Evolutionary conservation across 305 asterid genomes (phyloP), one percentile per base, ranked within the genome.

Genomic region (Andrographis paniculata): DNA sequence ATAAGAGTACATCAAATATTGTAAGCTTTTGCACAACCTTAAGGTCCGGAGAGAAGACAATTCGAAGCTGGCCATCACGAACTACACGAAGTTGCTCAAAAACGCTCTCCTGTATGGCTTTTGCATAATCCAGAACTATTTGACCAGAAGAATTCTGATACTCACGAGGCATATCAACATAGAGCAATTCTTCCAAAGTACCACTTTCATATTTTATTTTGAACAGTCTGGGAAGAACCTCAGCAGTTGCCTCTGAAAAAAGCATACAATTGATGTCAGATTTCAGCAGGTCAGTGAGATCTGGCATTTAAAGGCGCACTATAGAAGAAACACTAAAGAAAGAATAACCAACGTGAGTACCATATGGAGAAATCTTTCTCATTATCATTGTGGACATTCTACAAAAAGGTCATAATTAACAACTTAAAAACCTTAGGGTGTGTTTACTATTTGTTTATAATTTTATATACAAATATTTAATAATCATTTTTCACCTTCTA

Each of bases 31-130:
- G 44, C 15, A 42, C 59, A 51, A 84, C 94, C 94, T 84, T 84
- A 54, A 84, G 78, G 58, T 81, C 93, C 41, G 93, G 80, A 42
- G 95, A 73, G 65, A 84, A 84, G 44, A 80, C 84, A 41, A 84
- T 61, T 14, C 95, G 77, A 65, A 84, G 89, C 67, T 72, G 93
- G 38, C 95, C 95, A 33, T 80, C 86, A 52, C 84, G 93, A 48
- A 76, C 82, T 44, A 84, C 93, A 5, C 80, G 89, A 40, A 81
- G 84, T 65, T 78, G 84, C 67, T 81, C 84, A 65, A 81, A 81
- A 42, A 84, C 84, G 52, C 84, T 81, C 75, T 84, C 91, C 65
- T 84, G 95, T 52, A 74, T 76, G 11, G 89, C 95, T 68, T 84
- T 81, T 16, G 91, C 85, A 48, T 76, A 81, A 61, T 81, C 93